A percentile compares a stretch with the other conserved stretches of the same genome.
These are phyloP conservation scores for Starmerella khaoyaiensis DNA, from an alignment of 805 yeast species.

Conservation along the genomic window DNA sequence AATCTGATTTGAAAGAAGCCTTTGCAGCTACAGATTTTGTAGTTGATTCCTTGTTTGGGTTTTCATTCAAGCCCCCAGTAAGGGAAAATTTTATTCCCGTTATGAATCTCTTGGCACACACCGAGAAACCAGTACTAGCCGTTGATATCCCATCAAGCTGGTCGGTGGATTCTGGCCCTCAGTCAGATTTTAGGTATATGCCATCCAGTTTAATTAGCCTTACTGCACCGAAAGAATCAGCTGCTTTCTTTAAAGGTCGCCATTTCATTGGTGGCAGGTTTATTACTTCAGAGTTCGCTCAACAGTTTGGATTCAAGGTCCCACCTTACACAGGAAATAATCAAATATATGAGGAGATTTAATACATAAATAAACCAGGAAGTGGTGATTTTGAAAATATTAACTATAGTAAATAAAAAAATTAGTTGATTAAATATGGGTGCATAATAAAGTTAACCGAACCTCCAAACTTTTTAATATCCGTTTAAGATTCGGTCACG, in stretches of 20 bases:
- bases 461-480: no score
- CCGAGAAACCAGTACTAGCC: slow-evolving; percentile 49
- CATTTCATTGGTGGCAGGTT: slow-evolving; percentile 92
- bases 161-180: slow-evolving; percentile 87
- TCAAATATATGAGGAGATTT: slow-evolving; percentile 35
- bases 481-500: slow-evolving; percentile 43
- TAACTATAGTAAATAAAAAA: neutral
- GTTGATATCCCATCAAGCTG: slow-evolving; percentile 95
- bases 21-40: slow-evolving; percentile 35
- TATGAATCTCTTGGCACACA: slow-evolving; percentile 31
- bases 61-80: slow-evolving; percentile 81
- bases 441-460: no score
- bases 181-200: slow-evolving; percentile 31
- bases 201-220: slow-evolving; percentile 67
- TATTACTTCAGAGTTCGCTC: slow-evolving; percentile 51
- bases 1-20: slow-evolving; percentile 29
- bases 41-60: slow-evolving; percentile 83
- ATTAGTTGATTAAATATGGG: neutral
- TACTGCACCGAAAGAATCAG: slow-evolving; percentile 91
- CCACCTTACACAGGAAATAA: slow-evolving; percentile 47
- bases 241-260: slow-evolving; percentile 37
- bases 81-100: slow-evolving; percentile 58
- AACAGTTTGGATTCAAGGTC: slow-evolving; percentile 55
- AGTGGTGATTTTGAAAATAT: no score
- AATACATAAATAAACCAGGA: no score